Conservation (phyloP, 2,329 filamentous ascomycete species). For the Chaetomium sp. region DNA sequence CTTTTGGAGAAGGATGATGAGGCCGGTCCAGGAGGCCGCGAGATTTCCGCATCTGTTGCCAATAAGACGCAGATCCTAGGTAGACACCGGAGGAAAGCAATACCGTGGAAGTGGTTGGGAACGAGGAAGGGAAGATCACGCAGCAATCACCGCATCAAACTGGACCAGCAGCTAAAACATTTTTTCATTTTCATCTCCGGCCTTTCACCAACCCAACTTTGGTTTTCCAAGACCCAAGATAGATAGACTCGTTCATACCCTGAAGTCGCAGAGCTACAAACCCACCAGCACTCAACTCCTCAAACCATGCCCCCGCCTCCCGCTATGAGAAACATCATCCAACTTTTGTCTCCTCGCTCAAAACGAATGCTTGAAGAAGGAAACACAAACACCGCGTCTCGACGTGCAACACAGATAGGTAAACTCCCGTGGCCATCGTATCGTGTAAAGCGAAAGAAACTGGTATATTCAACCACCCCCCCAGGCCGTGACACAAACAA, state of each 20-base stretch:
- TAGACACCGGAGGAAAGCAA: background rate
- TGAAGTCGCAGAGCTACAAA: background rate
- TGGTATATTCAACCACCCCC: slow-evolving; percentile 4
- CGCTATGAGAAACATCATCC: background rate
- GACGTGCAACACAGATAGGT: background rate
- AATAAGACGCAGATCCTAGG: background rate
- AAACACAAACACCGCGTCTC: background rate
- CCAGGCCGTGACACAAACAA: background rate
- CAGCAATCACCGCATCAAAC: background rate
- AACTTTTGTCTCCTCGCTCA: background rate
- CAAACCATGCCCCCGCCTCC: background rate
- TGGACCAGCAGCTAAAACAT: background rate
- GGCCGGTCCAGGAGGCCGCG: background rate
- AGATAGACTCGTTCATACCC: background rate
- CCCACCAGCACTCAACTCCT: background rate
- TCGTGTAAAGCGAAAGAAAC: background rate
- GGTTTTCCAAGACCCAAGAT: background rate
- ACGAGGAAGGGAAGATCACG: background rate
- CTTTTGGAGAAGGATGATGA: background rate
- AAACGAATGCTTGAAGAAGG: background rate
- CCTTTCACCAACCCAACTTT: background rate
- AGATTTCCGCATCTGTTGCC: background rate
- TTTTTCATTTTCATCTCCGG: background rate
- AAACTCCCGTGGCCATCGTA: background rate
- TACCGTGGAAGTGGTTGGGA: background rate